These are phyloP conservation scores for Colletotrichum paranaense DNA, from an alignment of 2,329 filamentous ascomycete species.

Conservation along the genomic window DNA sequence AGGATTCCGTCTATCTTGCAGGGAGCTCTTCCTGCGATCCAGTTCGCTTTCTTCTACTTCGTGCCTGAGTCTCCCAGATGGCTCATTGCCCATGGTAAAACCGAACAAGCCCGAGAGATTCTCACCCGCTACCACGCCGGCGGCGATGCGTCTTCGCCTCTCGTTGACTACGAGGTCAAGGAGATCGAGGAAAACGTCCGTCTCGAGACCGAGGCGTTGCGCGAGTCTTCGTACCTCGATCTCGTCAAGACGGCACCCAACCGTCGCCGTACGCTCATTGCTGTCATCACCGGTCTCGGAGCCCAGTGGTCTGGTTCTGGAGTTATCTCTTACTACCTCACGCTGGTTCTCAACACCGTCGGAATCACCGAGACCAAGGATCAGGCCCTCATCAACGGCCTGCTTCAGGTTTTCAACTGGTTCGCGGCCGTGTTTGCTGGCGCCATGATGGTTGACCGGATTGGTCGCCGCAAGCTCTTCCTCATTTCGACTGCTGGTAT, in stretches of 20 bases:
- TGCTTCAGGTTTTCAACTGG: slow-evolving; percentile 32
- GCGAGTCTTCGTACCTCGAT: slow-evolving; percentile 40
- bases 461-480: slow-evolving; percentile 53
- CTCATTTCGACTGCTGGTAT: slow-evolving; percentile 49
- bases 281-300: slow-evolving; percentile 40
- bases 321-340: slow-evolving; percentile 52
- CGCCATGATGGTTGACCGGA: slow-evolving; percentile 56
- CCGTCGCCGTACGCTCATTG: slow-evolving; percentile 42
- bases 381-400: slow-evolving; percentile 54
- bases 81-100: slow-evolving; percentile 66
- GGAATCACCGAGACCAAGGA: slow-evolving; percentile 46
- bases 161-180: slow-evolving; percentile 51
- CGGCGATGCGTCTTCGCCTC: slow-evolving; percentile 55
- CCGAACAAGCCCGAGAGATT: slow-evolving; percentile 61
- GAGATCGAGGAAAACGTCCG: slow-evolving; percentile 54
- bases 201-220: slow-evolving; percentile 62
- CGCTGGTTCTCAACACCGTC: slow-evolving; percentile 43
- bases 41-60: slow-evolving; percentile 19
- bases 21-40: slow-evolving; percentile 51
- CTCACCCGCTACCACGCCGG: slow-evolving; percentile 63
- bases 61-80: slow-evolving; percentile 72
- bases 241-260: slow-evolving; percentile 44
- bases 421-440: slow-evolving; percentile 40
- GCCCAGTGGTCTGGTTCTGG: slow-evolving; percentile 44
- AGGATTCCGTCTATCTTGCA: slow-evolving; percentile 42